phyloP scores from a whole-genome alignment of 257 asterid genomes.

The Cordia subcordata region DNA sequence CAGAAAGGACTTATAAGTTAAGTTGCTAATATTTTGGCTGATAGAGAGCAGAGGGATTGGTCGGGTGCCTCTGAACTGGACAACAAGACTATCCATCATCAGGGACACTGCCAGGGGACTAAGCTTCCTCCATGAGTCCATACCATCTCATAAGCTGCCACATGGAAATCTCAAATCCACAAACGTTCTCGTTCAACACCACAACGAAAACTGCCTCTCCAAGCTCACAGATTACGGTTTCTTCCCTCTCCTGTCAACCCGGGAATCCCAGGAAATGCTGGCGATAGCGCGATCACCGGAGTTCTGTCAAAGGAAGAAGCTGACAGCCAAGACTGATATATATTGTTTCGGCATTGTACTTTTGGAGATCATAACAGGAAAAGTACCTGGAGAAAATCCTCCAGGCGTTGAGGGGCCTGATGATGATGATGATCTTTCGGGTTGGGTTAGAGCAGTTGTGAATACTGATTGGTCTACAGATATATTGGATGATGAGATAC shows the following conservation, averaged over 20 bases:
- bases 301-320: constrained; percentile 31
- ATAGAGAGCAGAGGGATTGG: constrained; percentile 51
- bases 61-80: constrained; percentile 50
- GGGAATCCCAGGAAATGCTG: constrained; percentile 27
- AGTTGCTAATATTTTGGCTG: not conserved
- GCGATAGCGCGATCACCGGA: constrained; percentile 54
- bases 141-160: constrained; percentile 35
- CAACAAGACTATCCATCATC: constrained; percentile 43
- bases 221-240: constrained; percentile 71
- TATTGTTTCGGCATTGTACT: constrained; percentile 65
- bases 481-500: constrained; percentile 52
- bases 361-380: constrained; percentile 62
- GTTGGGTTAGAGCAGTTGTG: constrained; percentile 55
- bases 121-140: constrained; percentile 38
- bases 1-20: too few species aligned
- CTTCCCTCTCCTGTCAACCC: constrained; percentile 28
- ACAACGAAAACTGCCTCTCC: constrained; percentile 7
- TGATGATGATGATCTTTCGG: constrained; percentile 39
- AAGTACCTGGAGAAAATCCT: constrained; percentile 17
- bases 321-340: constrained; percentile 50
- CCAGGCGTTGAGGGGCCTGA: constrained; percentile 1
- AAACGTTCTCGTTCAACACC: constrained; percentile 34
- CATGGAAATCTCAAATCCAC: constrained; percentile 75
- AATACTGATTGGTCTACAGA: constrained; percentile 67
- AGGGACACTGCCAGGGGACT: constrained; percentile 50